Evolutionary conservation across 768 basidiomycete genomes (phyloP), one percentile per base, ranked within the genome.

Genomic region (Russula ochroleuca): DNA sequence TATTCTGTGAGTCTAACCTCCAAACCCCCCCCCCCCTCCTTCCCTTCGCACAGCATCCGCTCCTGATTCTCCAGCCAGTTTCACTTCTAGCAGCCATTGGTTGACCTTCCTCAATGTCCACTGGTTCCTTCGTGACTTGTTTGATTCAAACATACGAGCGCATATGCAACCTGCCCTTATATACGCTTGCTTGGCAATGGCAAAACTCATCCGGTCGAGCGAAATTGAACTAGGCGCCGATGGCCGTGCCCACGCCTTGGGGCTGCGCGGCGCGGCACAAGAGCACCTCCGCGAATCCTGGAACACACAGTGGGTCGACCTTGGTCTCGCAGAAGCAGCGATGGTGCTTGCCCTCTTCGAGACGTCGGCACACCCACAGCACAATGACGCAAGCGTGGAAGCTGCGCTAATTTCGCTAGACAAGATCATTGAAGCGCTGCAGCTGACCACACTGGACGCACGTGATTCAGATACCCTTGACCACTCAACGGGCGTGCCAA

Each of bases 321-420:
- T 82, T 23, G 80, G 80, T 17, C 78, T 90, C 9, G 90, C 87
- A 0, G 86, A 90, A 69, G 88, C 89, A 10, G 89, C 88, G 7
- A 74, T 87, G 66, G 88, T 92, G 54, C 78, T 92, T 10, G 86
- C 90, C 6, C 75, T 92, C 3, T 92, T 89, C 68, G 90, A 92
- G 72, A 81, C 83, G 0, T 91, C 87, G 1, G 81, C 86, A 5
- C 87, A 92, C 64, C 88, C 88, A 7, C 76, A 81, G 48, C 81
- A 90, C 70, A 80, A 79, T 23, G 77, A 81, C 5, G 79, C 82
- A 23, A 80, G 85, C 15, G 80, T 83, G 13, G 75, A 77, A 23
- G 73, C 73, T 21, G 78, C 88, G 0, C 75, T 92, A 11, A 70
- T 81, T 45, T 76, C 80, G 25, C 77, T 92, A 37, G 90, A 92